phyloP scores from a whole-genome alignment of 176 grass and related monocot species.

The Secale cereale region DNA sequence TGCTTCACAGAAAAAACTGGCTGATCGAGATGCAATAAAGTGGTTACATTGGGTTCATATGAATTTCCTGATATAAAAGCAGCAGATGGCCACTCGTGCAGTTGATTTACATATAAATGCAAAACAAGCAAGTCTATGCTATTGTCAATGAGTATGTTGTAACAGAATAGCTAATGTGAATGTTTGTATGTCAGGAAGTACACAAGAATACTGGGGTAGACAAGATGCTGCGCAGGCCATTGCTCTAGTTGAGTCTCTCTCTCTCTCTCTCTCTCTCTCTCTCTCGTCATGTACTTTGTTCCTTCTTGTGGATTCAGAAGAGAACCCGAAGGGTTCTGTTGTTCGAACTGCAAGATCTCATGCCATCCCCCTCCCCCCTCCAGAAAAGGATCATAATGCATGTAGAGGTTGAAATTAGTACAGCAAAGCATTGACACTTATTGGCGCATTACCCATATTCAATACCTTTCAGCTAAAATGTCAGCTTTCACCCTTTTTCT shows the following conservation, averaged over 20 bases:
- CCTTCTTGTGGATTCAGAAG: background rate
- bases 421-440: background rate
- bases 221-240: slow-evolving; percentile 94
- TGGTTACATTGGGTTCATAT: background rate
- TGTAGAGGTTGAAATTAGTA: background rate
- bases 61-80: background rate
- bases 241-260: slow-evolving; percentile 52
- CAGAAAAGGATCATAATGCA: background rate
- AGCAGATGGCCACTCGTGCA: background rate
- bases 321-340: background rate
- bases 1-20: background rate
- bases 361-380: background rate
- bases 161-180: slow-evolving; percentile 6
- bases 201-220: slow-evolving; percentile 78
- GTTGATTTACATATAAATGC: slow-evolving; percentile 5
- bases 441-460: background rate
- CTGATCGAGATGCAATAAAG: background rate
- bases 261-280: background rate
- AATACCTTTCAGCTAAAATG: background rate
- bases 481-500: background rate
- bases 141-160: background rate
- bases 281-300: background rate
- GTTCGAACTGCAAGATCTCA: background rate
- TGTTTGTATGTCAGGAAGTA: slow-evolving; percentile 62
- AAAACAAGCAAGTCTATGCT: background rate